Conservation (phyloP, 1,284 basidiomycete genomes). For the Peniophora sp. region DNA sequence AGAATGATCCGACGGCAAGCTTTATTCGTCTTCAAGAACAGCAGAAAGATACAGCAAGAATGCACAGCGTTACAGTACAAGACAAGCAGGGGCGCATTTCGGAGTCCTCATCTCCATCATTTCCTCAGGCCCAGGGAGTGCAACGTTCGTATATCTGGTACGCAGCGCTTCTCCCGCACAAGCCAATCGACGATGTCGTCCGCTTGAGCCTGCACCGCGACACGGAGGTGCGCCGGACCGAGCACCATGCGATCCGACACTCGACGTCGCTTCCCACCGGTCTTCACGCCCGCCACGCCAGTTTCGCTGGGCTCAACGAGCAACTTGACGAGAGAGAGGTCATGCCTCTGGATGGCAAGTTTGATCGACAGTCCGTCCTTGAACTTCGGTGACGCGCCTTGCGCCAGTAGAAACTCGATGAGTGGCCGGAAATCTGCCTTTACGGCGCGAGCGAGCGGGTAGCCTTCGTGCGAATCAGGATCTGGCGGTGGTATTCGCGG, state of each 20-base stretch:
- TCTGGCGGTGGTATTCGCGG: slow-evolving; percentile 34
- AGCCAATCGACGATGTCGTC: slow-evolving; percentile 69
- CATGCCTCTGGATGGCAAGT: slow-evolving; percentile 66
- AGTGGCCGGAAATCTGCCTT: slow-evolving; percentile 55
- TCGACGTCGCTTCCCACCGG: slow-evolving; percentile 38
- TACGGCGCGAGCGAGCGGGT: slow-evolving; percentile 72
- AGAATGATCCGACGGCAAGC: background rate
- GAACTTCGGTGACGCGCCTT: slow-evolving; percentile 62
- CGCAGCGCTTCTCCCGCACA: slow-evolving; percentile 64
- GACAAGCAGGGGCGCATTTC: too few species aligned
- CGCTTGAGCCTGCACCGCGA: slow-evolving; percentile 55
- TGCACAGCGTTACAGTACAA: too few species aligned
- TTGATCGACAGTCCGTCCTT: slow-evolving; percentile 59
- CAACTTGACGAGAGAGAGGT: slow-evolving; percentile 61
- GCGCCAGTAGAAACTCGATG: slow-evolving; percentile 57
- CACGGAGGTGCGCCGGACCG: slow-evolving; percentile 49
- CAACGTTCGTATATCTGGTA: slow-evolving; percentile 65
- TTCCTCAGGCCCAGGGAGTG: too few species aligned
- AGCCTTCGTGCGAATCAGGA: slow-evolving; percentile 63
- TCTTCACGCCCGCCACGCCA: slow-evolving; percentile 10
- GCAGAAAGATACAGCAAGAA: too few species aligned
- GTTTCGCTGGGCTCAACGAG: slow-evolving; percentile 51
- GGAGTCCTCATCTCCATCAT: too few species aligned
- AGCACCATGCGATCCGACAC: slow-evolving; percentile 54
- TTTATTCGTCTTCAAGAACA: too few species aligned